phyloP scores from a whole-genome alignment of 495 filamentous ascomycete genomes.

The Chaetomium cochliodes region DNA sequence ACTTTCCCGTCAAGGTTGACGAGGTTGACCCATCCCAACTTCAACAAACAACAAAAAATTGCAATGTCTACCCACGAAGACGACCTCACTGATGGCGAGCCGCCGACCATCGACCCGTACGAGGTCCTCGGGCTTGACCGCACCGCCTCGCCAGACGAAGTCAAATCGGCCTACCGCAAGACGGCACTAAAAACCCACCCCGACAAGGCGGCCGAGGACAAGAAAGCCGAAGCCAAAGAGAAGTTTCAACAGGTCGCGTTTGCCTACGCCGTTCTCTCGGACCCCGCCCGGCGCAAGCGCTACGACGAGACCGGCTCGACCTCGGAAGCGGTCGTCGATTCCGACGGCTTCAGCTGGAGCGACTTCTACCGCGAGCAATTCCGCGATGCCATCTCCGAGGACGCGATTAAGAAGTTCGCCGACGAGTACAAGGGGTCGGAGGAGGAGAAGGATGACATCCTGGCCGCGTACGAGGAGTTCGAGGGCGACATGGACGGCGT shows the following conservation, averaged over 20 bases:
- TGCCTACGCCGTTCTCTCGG: slow-evolving; percentile 88
- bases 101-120: slow-evolving; percentile 72
- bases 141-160: slow-evolving; percentile 63
- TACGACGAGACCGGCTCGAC: slow-evolving; percentile 91
- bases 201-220: slow-evolving; percentile 68
- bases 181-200: slow-evolving; percentile 89
- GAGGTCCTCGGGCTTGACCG: slow-evolving; percentile 68
- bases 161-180: slow-evolving; percentile 84
- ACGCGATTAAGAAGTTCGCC: slow-evolving; percentile 70
- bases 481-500: slow-evolving; percentile 72
- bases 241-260: slow-evolving; percentile 90
- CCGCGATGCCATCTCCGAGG: slow-evolving; percentile 63
- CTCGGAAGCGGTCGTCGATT: slow-evolving; percentile 66
- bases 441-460: slow-evolving; percentile 73
- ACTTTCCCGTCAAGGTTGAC: background rate
- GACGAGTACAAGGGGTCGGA: slow-evolving; percentile 79
- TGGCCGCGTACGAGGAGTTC: slow-evolving; percentile 67
- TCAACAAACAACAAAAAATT: slow-evolving; percentile 3
- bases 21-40: background rate
- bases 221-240: slow-evolving; percentile 66
- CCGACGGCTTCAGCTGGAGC: slow-evolving; percentile 82
- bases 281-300: slow-evolving; percentile 68
- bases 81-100: slow-evolving; percentile 42
- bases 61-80: slow-evolving; percentile 40
- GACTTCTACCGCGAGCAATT: slow-evolving; percentile 85